Percentiles rank a stretch among this genome's conserved stretches.
Conservation (phyloP, 768 basidiomycete genomes). For the Termitomyces sp. region DNA sequence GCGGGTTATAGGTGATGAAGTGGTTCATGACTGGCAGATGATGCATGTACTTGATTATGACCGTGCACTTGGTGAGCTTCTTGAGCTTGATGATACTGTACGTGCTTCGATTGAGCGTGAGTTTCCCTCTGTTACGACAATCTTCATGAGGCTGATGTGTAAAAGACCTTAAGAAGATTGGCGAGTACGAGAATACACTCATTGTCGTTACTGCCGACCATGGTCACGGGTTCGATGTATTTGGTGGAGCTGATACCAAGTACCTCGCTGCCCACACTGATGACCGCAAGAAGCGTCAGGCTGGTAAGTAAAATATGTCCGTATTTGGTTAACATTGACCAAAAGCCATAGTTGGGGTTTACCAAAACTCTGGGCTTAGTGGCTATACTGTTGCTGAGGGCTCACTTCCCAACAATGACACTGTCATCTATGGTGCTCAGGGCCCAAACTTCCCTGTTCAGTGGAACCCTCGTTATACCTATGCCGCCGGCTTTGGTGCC, state of each 20-base stretch:
- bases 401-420: slow-evolving; percentile 31
- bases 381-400: slow-evolving; percentile 35
- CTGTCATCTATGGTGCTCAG: slow-evolving; percentile 31
- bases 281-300: slow-evolving; percentile 19
- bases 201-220: slow-evolving; percentile 43
- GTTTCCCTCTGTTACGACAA: slow-evolving; percentile 8
- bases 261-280: slow-evolving; percentile 18
- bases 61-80: slow-evolving; percentile 38
- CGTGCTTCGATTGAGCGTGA: slow-evolving; percentile 34
- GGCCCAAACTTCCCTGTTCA: slow-evolving; percentile 40
- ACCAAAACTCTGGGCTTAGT: slow-evolving; percentile 32
- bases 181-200: slow-evolving; percentile 35
- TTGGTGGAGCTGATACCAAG: slow-evolving; percentile 20
- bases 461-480: slow-evolving; percentile 38
- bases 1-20: not conserved
- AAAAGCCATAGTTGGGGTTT: slow-evolving; percentile 28
- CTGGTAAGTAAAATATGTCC: slow-evolving; percentile 8
- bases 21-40: slow-evolving; percentile 23
- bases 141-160: not conserved
- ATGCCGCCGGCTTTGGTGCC: slow-evolving; percentile 36
- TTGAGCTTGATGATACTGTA: slow-evolving; percentile 41
- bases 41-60: slow-evolving; percentile 44
- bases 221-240: slow-evolving; percentile 43
- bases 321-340: not conserved
- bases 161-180: slow-evolving; percentile 36